Percentiles rank a stretch among this genome's conserved stretches.
Evolutionary conservation across 495 filamentous ascomycete species (phyloP).

Genomic region (Neurospora cerealis): DNA sequence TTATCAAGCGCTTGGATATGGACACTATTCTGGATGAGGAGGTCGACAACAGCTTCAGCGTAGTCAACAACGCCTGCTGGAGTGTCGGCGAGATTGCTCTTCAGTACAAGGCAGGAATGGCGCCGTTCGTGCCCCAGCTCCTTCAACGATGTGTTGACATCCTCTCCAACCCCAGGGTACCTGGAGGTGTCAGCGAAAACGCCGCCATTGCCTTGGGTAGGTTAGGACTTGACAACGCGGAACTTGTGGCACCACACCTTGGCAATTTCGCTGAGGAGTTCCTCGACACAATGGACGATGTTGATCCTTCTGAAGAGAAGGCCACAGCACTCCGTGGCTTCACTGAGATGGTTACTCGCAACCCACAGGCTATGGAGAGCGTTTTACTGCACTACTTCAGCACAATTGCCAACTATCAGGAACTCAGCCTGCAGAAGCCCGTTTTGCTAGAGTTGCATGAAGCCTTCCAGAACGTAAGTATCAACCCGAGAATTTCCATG

Average conservation of each 20-base stretch:
- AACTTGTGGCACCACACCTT: conserved; percentile 72
- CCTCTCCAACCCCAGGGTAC: conserved; percentile 70
- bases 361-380: conserved; percentile 86
- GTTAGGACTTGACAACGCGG: conserved; percentile 72
- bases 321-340: conserved; percentile 88
- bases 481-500: background rate
- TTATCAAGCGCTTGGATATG: conserved; percentile 82
- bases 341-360: conserved; percentile 69
- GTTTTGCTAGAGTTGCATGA: conserved; percentile 37
- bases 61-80: conserved; percentile 98
- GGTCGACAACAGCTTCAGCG: conserved; percentile 68
- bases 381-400: conserved; percentile 75
- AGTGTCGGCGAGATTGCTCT: conserved; percentile 90
- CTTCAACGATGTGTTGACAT: conserved; percentile 68
- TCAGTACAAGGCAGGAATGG: conserved; percentile 60
- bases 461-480: conserved; percentile 35
- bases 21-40: conserved; percentile 65
- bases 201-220: conserved; percentile 88
- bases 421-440: conserved; percentile 37
- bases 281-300: conserved; percentile 68
- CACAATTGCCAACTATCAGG: conserved; percentile 67
- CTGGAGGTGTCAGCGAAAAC: conserved; percentile 88
- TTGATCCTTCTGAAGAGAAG: conserved; percentile 89
- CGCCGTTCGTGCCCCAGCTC: conserved; percentile 64
- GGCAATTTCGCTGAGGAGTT: conserved; percentile 71